phyloP scores from a whole-genome alignment of 441 rosid genomes.

The Theobroma grandiflorum region DNA sequence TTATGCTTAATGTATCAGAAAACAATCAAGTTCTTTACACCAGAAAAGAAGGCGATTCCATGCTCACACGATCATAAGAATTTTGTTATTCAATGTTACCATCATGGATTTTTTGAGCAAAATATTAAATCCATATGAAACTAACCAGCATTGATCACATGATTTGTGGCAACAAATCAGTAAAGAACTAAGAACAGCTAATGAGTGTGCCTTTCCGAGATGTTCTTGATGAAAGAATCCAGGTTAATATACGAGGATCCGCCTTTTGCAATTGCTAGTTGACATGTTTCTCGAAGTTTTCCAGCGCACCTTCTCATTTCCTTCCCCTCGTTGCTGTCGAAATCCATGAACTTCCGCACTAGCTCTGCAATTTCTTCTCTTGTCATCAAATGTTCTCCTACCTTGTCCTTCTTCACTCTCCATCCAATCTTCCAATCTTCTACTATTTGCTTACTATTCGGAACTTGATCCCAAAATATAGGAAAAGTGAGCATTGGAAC shows the following conservation, averaged over 20 bases:
- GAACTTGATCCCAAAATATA: conserved; percentile 29
- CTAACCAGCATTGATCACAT: neutral
- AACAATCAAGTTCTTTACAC: neutral
- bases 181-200: conserved; percentile 18
- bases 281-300: conserved; percentile 35
- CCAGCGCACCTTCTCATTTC: conserved; percentile 39
- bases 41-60: neutral
- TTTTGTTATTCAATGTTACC: neutral
- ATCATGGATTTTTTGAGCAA: neutral
- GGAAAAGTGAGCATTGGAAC: conserved; percentile 42
- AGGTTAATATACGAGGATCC: conserved; percentile 48
- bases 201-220: conserved; percentile 19
- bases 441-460: conserved; percentile 34
- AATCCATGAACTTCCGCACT: conserved; percentile 47
- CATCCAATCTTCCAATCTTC: conserved; percentile 42
- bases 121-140: neutral
- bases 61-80: neutral
- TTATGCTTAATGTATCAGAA: neutral
- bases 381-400: conserved; percentile 31
- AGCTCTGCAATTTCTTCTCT: conserved; percentile 39
- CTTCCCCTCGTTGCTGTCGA: conserved; percentile 35
- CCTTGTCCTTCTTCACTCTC: conserved; percentile 23
- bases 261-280: conserved; percentile 25
- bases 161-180: neutral
- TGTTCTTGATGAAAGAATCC: conserved; percentile 42